Evolutionary conservation across 768 basidiomycete genomes (phyloP).

Genomic region (Candolleomyces aberdarensis): DNA sequence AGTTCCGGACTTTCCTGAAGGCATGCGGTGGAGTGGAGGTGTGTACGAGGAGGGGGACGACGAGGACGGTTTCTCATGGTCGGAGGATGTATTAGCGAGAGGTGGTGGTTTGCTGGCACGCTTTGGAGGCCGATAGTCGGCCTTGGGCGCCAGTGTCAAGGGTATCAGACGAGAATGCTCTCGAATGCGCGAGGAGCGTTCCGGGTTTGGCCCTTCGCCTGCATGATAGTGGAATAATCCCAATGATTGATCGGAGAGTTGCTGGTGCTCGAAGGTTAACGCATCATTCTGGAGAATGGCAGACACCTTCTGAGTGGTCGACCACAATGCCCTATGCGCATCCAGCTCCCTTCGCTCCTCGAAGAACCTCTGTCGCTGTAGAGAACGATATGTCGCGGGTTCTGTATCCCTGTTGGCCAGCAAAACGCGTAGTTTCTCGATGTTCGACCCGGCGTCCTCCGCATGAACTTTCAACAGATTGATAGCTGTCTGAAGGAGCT

Average conservation of each 20-base stretch:
- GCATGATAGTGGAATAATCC: background rate
- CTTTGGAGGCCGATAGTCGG: background rate
- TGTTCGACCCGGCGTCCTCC: constrained; percentile 40
- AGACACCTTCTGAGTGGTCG: constrained; percentile 2
- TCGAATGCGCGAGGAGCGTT: background rate
- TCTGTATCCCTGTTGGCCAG: constrained; percentile 37
- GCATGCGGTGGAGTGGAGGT: too few relatives aligned
- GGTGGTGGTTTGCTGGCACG: background rate
- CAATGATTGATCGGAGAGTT: background rate
- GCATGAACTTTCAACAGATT: constrained; percentile 41
- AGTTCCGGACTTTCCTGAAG: background rate
- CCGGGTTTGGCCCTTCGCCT: background rate
- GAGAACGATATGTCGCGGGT: constrained; percentile 30
- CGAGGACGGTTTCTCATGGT: too few relatives aligned
- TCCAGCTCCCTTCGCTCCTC: constrained; percentile 42
- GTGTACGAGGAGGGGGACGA: too few relatives aligned
- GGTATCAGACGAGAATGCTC: background rate
- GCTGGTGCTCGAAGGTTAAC: background rate
- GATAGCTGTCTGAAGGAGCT: constrained; percentile 42
- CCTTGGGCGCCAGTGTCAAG: constrained; percentile 1
- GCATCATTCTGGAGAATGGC: constrained; percentile 2
- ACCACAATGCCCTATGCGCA: constrained; percentile 14
- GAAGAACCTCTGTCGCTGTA: constrained; percentile 49
- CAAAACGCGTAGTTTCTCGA: constrained; percentile 34
- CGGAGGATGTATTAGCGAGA: background rate